A percentile compares a stretch with the other conserved stretches of the same genome.
These are phyloP conservation scores for Tetracladium setigerum DNA, from an alignment of 495 filamentous ascomycete species.

Conservation along the genomic window DNA sequence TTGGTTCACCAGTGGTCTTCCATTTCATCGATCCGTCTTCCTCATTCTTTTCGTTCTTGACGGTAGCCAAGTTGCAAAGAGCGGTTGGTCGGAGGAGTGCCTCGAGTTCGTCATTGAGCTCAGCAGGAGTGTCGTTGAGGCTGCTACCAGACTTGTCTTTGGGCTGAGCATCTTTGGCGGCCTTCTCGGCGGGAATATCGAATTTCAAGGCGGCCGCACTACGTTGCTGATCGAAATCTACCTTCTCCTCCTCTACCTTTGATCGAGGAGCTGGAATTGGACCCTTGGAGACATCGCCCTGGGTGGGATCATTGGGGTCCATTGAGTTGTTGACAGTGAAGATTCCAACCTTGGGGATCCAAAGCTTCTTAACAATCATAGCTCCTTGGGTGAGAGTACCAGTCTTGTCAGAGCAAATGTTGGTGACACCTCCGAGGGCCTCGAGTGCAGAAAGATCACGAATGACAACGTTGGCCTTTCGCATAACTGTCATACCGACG, in stretches of 20 bases:
- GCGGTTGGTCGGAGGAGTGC: constrained; percentile 62
- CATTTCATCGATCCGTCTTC: constrained; percentile 35
- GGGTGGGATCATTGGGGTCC: constrained; percentile 50
- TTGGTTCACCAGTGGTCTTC: constrained; percentile 75
- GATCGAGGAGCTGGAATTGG: constrained; percentile 7
- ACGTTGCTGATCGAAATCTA: constrained; percentile 43
- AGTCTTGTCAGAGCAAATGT: constrained; percentile 87
- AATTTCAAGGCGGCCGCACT: constrained; percentile 46
- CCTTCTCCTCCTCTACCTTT: constrained; percentile 18
- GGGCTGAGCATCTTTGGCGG: constrained; percentile 15
- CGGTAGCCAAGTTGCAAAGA: constrained; percentile 70
- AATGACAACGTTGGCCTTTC: constrained; percentile 67
- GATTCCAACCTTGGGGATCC: constrained; percentile 56
- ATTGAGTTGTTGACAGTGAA: constrained; percentile 52
- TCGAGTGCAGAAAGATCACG: constrained; percentile 72
- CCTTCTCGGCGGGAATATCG: constrained; percentile 40
- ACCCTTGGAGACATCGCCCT: constrained; percentile 42
- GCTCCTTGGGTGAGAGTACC: constrained; percentile 74
- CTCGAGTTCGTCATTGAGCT: constrained; percentile 39
- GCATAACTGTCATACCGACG: constrained; percentile 71
- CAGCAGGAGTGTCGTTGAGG: constrained; percentile 19
- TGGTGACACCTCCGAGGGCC: constrained; percentile 76
- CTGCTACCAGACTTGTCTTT: constrained; percentile 15
- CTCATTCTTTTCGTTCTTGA: constrained; percentile 48
- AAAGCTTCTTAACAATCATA: constrained; percentile 73